Base-by-base conservation (phyloP, 257 asterid species). In the Coffea eugenioides region DNA sequence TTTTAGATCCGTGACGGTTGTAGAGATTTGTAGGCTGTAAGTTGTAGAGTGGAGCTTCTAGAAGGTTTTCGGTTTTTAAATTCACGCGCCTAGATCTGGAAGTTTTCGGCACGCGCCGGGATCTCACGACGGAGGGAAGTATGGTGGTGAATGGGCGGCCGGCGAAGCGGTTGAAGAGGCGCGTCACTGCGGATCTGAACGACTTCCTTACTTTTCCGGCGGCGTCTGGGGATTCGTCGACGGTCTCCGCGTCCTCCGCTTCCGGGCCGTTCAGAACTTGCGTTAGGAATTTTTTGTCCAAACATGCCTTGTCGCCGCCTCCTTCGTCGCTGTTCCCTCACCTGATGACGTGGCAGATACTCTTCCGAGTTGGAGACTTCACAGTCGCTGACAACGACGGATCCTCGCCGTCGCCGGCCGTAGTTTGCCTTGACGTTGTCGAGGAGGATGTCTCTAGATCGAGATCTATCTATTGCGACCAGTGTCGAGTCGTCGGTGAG, bases 401-500 rank as follows among this genome's bases (percentile, higher is more conserved):
- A 57, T 73, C 80, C 27, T 69, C 84, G 20, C 83, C 80, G 52
- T 62, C 79, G 0, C 93, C 95, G 21, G 90, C 93, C 80, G 85
- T 88, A 72, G 94, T 93, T 74, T 87, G 88, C 81, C 88, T 93
- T 7, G 97, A 95, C 82, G 92, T 95, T 72, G 92, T 95, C 75
- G 99, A 95, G 84, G 99, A 95, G 87, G 98, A 95, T 69, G 99
- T 95, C 16, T 84, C 90, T 66, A 93, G 98, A 90, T 92, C 97
- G 88, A 92, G 95, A 88, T 90, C 97, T 73, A 85, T 92, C 74
- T 95, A 95, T 78, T 95, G 99, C 84, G 99, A 95, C 91, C 99
- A 93, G 89, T 95, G 99, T 82, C 95, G 97, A 62, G 99, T 95
- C 77, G 99, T 95, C 71, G 99, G 99, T 94, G 95, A 94, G 98